Evolutionary conservation across 2,329 filamentous ascomycete genomes (phyloP), one percentile per base, ranked within the genome.

Genomic region (Achaetomium macrosporum): DNA sequence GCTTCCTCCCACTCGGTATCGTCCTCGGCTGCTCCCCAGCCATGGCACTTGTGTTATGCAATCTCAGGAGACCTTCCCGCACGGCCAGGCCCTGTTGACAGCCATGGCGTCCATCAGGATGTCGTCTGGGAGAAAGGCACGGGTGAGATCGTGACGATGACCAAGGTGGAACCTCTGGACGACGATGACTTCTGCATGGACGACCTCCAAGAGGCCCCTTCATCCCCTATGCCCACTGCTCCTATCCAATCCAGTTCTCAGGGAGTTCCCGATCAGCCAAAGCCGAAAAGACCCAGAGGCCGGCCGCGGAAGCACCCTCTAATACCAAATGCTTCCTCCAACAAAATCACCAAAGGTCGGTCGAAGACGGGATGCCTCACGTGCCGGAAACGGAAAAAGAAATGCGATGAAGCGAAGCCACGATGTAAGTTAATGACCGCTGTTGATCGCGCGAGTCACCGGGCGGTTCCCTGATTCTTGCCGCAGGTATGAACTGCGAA

Each of bases 231-330:
- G 30, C 59, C 63, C 30, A 55, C 61, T 12, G 57, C 54, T 13
- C n/a, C 29, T 5, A 29, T 10, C 41, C 56, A 53, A 13, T 8
- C 15, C 3, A 37, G 35, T 16, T 54, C 55, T 8, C 53, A 65
- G 1, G 53, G 37, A 25, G 31, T 57, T 13, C 46, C 58, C 11
- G 53, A 49, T 31, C 65, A 70, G 25, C 60, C 68, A 17, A 80
- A 79, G 60, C 65, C 68, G 36, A 86, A 85, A 70, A 76, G 85
- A 63, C 85, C 85, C 61, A 81, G 90, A 64, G 90, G 90, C 33
- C 79, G 90, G 50, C 90, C 90, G 47, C 79, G 90, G 68, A 95
- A 95, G 72, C 83, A 90, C 62, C 87, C 88, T 37, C 72, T 87
- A 16, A 77, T 77, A 8, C 78, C 82, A 1, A 76, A 79, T 35